Evolutionary conservation across 108 stramenopile genomes (phyloP).

Genomic region (Discostella stelligeroides): DNA sequence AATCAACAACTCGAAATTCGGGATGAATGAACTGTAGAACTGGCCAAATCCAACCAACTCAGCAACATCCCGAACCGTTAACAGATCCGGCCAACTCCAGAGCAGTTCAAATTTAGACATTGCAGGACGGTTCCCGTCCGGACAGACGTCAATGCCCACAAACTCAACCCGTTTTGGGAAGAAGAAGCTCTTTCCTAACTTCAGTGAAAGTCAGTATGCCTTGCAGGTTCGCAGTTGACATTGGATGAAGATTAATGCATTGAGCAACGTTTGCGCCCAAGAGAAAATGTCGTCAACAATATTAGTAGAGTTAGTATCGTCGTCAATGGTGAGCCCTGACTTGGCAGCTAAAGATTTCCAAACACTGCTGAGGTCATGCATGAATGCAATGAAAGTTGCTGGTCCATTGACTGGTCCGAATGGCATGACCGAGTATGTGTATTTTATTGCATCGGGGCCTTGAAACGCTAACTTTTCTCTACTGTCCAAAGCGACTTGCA

Average conservation of each 20-base stretch:
- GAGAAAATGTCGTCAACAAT: not conserved
- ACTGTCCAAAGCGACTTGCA: not conserved
- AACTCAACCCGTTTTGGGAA: slow-evolving; percentile 14
- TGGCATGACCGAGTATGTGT: not conserved
- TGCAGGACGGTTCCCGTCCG: too few species aligned
- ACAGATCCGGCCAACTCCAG: too few species aligned
- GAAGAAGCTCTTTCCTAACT: not conserved
- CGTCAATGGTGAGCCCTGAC: not conserved
- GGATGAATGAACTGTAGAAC: slow-evolving; percentile 19
- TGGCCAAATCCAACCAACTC: slow-evolving; percentile 17
- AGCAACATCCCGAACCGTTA: too few species aligned
- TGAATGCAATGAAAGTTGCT: too few species aligned
- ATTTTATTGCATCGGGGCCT: too few species aligned
- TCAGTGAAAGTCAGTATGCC: not conserved
- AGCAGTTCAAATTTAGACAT: too few species aligned
- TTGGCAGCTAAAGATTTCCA: not conserved
- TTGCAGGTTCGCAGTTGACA: not conserved
- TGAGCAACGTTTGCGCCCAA: not conserved
- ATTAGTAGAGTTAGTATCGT: not conserved
- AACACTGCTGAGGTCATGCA: not conserved
- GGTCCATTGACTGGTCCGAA: slow-evolving; percentile 1
- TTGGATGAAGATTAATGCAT: not conserved
- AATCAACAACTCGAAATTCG: slow-evolving; percentile 12
- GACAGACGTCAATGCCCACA: slow-evolving; percentile 22
- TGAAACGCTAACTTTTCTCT: not conserved